Evolutionary conservation across 768 basidiomycete species (phyloP), one percentile per base, ranked within the genome.

Genomic region (Cystobasidium onofrii): DNA sequence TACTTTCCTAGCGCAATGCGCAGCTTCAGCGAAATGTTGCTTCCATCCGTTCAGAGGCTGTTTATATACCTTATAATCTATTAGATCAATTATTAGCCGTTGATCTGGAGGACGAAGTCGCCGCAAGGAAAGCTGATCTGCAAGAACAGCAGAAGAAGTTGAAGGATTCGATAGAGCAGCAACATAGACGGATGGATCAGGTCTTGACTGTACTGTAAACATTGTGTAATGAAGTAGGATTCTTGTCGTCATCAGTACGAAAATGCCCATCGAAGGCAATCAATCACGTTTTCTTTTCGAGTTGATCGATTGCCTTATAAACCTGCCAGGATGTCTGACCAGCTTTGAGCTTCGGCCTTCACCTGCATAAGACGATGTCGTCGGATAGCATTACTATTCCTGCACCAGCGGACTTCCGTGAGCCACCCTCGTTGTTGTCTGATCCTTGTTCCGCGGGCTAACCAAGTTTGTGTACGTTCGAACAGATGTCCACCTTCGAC

Each of bases 401-500:
- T 29, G 54, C 74, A 17, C 74, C 74, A 18, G 74, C 74, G 1
- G 74, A 75, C 61, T 75, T 75, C 61, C 74, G 66, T 66, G 34
- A 44, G 61, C 50, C 18, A 29, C 9, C 27, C 12, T 17, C 4
- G n/a, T 23, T 55, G 55, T 39, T 3, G 33, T 18, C 34, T 12
- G 4, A 3, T 71, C 9, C 29, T 12, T 41, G 41, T 33, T 34
- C 54, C 25, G 69, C 15, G 39, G 17, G 33, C 52, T 60, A n/a
- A 65, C 77, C 60, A 62, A 74, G 1, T 77, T 15, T 15, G 39
- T 89, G 1, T 91, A 92, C 18, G 89, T 90, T 36, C 92, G 93
- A 83, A 95, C 96, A 80, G 96, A 99, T 83, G 94, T 97, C 77
- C 95, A 99, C 81, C 87, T 99, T 33, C 87, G 96, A 50, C 92